A percentile compares a stretch with the other conserved stretches of the same genome.
Conservation (phyloP, 2,329 filamentous ascomycete genomes). For the Xylaria hypoxylon region DNA sequence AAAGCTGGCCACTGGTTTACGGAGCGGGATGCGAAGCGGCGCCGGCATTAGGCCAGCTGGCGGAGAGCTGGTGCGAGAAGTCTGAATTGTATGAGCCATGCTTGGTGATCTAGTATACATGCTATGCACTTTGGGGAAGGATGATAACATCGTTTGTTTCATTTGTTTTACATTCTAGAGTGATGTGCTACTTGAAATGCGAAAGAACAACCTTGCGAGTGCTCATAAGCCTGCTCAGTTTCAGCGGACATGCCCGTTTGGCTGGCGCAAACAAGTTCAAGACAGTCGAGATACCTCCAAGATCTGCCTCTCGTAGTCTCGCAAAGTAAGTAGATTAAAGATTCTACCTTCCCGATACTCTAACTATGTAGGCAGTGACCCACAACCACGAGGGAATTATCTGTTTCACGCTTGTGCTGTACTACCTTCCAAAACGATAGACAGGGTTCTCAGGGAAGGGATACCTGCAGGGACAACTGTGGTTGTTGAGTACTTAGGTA, state of each 20-base stretch:
- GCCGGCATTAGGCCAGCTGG: conserved; percentile 31
- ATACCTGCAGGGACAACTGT: too few species aligned
- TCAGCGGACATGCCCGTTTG: neutral
- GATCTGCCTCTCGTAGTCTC: neutral
- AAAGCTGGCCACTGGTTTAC: conserved; percentile 17
- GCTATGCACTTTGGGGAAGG: conserved; percentile 12
- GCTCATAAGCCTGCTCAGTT: neutral
- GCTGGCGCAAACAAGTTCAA: neutral
- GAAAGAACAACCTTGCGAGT: conserved; percentile 27
- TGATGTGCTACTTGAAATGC: neutral
- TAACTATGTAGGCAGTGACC: neutral
- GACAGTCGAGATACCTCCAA: neutral
- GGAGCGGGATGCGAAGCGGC: conserved; percentile 34
- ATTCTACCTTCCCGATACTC: conserved; percentile 18
- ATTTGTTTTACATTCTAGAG: conserved; percentile 18
- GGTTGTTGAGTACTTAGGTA: neutral
- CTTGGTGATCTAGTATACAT: conserved; percentile 23
- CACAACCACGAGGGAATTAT: conserved; percentile 30
- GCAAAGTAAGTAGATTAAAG: neutral
- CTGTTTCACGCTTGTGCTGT: conserved; percentile 23
- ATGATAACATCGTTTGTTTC: conserved; percentile 29
- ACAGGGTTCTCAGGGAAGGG: neutral
- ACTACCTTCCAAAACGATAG: conserved; percentile 7
- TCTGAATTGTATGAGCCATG: conserved; percentile 26
- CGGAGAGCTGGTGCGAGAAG: conserved; percentile 15